Evolutionary conservation across 2,329 filamentous ascomycete species (phyloP), one percentile per base, ranked within the genome.

Genomic region (Talaromyces sp.): DNA sequence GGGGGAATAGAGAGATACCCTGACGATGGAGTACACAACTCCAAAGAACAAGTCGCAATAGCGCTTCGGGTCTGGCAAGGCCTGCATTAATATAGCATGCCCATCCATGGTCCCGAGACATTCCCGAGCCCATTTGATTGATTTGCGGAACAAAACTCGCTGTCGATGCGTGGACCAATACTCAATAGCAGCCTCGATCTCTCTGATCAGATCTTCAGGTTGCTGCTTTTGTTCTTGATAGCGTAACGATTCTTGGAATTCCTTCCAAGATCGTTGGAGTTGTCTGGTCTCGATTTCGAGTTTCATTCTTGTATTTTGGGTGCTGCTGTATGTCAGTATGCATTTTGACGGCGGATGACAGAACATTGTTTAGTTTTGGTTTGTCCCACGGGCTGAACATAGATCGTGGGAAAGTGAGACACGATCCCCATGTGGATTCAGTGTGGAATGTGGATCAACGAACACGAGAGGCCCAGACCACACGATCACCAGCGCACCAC

Each of bases 241-340:
- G 7, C 70, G 68, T 22, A 78, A 68, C 54, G 70, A 67, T 24
- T 73, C 70, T 50, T 73, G 72, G 56, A 78, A 77, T 11, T 69
- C 64, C 64, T 74, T 76, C 76, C 76, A 78, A 5, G 75, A 73
- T 60, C 73, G 73, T 35, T 70, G 70, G 22, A 79, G 70, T 68
- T 78, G 76, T 66, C 75, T 77, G 58, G 73, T 74, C 71, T 79
- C 76, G 63, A 77, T 69, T 65, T 79, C 76, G 52, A 79, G 75
- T 63, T 70, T 71, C 47, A 59, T 60, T 60, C 41, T 59, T 6
- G 65, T 39, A 11, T 49, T 60, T 57, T 60, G 50, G 14, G 27
- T 57, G 37, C 45, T 39, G 11, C 19, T 24, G 19, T 33, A 24
- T 11, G 22, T 59, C 35, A 59, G 52, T 9, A 19, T 35, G 27